Evolutionary conservation across 2,329 filamentous ascomycete species (phyloP).

Genomic region (Huntiella savannae): DNA sequence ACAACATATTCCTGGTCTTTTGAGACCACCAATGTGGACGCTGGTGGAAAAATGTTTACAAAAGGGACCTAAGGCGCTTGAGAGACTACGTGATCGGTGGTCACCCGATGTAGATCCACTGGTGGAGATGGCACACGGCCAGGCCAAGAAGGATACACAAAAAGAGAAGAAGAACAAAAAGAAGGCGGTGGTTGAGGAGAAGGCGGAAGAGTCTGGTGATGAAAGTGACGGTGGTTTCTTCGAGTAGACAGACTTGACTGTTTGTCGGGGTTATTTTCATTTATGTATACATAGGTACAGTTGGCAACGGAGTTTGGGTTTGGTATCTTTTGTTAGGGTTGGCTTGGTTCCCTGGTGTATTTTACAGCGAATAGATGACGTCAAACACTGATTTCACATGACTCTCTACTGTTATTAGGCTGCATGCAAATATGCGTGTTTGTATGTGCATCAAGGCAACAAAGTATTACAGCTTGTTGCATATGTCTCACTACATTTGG

Average conservation of each 20-base stretch:
- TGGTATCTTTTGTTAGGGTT: too few species aligned
- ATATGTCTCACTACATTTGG: too few species aligned
- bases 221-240: conserved; percentile 42
- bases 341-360: neutral
- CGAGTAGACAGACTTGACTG: conserved; percentile 19
- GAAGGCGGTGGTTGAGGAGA: conserved; percentile 18
- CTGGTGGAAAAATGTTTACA: conserved; percentile 45
- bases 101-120: conserved; percentile 15
- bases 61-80: conserved; percentile 32
- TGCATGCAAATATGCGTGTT: too few species aligned
- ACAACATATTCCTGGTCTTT: neutral
- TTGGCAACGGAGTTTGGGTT: neutral
- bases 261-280: neutral
- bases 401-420: neutral
- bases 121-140: conserved; percentile 12
- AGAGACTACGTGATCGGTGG: conserved; percentile 35
- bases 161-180: conserved; percentile 14
- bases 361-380: neutral
- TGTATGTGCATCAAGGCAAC: too few species aligned
- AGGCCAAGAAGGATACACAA: conserved; percentile 12
- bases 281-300: neutral
- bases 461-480: too few species aligned
- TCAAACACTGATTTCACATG: neutral
- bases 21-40: conserved; percentile 44
- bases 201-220: conserved; percentile 24